Conservation (phyloP, 2,329 filamentous ascomycete species). For the Fusarium oligoseptatum region DNA sequence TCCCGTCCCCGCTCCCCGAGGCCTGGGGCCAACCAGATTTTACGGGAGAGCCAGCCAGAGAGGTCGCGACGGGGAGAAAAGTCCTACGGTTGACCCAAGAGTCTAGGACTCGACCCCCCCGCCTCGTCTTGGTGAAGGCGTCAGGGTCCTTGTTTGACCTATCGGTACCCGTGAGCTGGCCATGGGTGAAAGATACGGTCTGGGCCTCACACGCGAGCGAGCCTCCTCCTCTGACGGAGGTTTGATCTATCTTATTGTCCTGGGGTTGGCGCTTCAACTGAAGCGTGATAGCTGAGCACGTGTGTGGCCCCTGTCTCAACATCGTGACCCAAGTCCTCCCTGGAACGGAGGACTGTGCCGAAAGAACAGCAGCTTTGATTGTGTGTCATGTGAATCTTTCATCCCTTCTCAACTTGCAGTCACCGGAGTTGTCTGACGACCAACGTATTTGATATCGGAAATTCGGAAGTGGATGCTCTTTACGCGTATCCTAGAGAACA, state of each 20-base stretch:
- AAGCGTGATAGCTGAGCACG: constrained; percentile 16
- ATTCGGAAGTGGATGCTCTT: neutral
- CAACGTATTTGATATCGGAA: neutral
- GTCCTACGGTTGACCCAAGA: constrained; percentile 34
- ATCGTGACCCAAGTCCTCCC: constrained; percentile 3
- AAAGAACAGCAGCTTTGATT: neutral
- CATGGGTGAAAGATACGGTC: constrained; percentile 8
- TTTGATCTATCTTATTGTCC: neutral
- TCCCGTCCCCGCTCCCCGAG: constrained; percentile 30
- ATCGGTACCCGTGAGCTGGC: neutral
- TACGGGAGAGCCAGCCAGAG: constrained; percentile 24
- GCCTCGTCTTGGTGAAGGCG: neutral
- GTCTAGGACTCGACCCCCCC: constrained; percentile 30
- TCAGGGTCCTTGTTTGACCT: neutral
- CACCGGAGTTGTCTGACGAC: neutral
- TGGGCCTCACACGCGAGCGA: constrained; percentile 4
- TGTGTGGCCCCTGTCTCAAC: constrained; percentile 31
- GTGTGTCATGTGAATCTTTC: neutral
- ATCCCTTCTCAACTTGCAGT: neutral
- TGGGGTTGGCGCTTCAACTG: neutral
- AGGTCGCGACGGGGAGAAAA: constrained; percentile 21
- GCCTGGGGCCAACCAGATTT: constrained; percentile 18
- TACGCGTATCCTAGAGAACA: neutral
- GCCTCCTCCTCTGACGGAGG: neutral
- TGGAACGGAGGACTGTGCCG: neutral